A percentile compares a stretch with the other conserved stretches of the same genome.
phyloP scores from a whole-genome alignment of 2,329 filamentous ascomycete genomes.

The Ascocoryne sarcoides region DNA sequence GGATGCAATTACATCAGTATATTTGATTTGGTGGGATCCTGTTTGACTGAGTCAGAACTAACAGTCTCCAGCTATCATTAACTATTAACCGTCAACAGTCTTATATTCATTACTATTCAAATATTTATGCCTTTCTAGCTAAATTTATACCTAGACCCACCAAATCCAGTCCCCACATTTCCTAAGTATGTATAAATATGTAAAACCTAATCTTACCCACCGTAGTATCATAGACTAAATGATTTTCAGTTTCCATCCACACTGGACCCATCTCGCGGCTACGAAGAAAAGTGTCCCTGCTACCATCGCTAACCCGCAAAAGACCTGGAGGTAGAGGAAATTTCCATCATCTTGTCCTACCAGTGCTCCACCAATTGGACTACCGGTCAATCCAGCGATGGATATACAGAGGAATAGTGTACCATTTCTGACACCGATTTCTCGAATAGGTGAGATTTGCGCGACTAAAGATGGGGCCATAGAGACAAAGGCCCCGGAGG shows the following conservation, averaged over 20 bases:
- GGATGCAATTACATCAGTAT: too few relatives aligned
- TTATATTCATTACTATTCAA: too few relatives aligned
- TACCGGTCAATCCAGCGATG: slow-evolving; percentile 57
- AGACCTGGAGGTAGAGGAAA: slow-evolving; percentile 45
- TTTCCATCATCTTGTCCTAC: slow-evolving; percentile 44
- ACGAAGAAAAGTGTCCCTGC: slow-evolving; percentile 34
- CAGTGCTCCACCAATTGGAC: slow-evolving; percentile 58
- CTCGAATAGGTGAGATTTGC: slow-evolving; percentile 59
- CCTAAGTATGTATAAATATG: too few relatives aligned
- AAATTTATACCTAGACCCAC: too few relatives aligned
- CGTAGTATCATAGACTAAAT: slow-evolving; percentile 12
- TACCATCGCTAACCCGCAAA: slow-evolving; percentile 47
- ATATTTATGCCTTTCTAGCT: too few relatives aligned
- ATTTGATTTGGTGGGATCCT: too few relatives aligned
- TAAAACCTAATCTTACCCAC: too few relatives aligned
- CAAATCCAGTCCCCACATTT: too few relatives aligned
- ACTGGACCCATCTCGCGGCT: slow-evolving; percentile 28
- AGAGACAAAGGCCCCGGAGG: slow-evolving; percentile 56
- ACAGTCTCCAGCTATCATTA: too few relatives aligned
- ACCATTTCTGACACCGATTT: slow-evolving; percentile 62
- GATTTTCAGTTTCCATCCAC: slow-evolving; percentile 20
- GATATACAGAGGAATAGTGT: slow-evolving; percentile 52
- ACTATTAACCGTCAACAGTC: too few relatives aligned
- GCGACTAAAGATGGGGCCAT: slow-evolving; percentile 56
- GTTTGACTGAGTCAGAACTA: too few relatives aligned